These are phyloP conservation scores for Elongisporangium prolatum DNA, from an alignment of 352 stramenopile species.

Conservation along the genomic window DNA sequence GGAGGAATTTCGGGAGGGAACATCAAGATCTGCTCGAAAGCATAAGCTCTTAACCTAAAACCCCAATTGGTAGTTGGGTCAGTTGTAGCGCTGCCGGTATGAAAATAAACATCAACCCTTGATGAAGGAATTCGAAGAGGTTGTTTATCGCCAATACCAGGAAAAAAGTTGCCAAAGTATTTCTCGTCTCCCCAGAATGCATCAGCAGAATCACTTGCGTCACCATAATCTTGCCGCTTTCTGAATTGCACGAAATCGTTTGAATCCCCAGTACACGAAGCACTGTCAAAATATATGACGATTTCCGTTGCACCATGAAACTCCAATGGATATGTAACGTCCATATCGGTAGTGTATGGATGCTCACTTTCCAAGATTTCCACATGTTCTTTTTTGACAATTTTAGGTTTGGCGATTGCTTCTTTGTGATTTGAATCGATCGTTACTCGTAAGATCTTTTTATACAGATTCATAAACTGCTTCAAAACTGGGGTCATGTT, in stretches of 20 bases:
- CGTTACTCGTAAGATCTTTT: slow-evolving; percentile 20
- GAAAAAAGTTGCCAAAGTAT: slow-evolving; percentile 71
- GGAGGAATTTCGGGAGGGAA: slow-evolving; percentile 56
- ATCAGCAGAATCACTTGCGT: slow-evolving; percentile 7
- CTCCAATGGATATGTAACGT: slow-evolving; percentile 53
- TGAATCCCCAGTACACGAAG: slow-evolving; percentile 52
- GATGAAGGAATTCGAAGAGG: slow-evolving; percentile 61
- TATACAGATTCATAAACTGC: slow-evolving; percentile 22
- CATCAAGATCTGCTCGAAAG: slow-evolving; percentile 44
- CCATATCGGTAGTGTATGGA: slow-evolving; percentile 55
- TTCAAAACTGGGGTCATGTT: slow-evolving; percentile 23
- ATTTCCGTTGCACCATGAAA: slow-evolving; percentile 72
- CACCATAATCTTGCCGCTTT: slow-evolving; percentile 28
- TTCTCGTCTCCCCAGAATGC: slow-evolving; percentile 67
- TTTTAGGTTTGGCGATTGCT: slow-evolving; percentile 33
- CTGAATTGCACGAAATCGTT: slow-evolving; percentile 84
- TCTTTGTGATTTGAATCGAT: neutral
- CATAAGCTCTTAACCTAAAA: slow-evolving; percentile 74
- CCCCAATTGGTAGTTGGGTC: slow-evolving; percentile 59
- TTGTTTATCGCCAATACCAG: slow-evolving; percentile 45
- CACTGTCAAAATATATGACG: slow-evolving; percentile 76
- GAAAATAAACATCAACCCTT: slow-evolving; percentile 67
- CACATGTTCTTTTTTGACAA: slow-evolving; percentile 58
- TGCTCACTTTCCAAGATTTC: slow-evolving; percentile 79
- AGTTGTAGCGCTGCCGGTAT: slow-evolving; percentile 42